A percentile compares a stretch with the other conserved stretches of the same genome.
Conservation (phyloP, 2,329 filamentous ascomycete species). For the Paraconiothyrium sp. region DNA sequence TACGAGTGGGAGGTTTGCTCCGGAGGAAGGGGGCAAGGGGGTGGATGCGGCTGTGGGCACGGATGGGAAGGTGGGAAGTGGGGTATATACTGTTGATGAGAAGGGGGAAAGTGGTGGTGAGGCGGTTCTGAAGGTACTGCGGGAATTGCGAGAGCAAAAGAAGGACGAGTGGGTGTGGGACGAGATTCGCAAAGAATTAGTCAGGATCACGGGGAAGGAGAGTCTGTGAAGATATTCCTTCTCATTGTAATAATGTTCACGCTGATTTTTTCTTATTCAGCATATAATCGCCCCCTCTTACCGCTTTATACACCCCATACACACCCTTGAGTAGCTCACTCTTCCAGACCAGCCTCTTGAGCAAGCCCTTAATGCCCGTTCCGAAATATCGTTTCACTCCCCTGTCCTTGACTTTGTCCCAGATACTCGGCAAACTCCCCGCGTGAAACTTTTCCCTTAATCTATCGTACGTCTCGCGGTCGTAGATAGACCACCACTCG, state of each 20-base stretch:
- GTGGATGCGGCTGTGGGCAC: constrained; percentile 31
- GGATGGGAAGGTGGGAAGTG: constrained; percentile 42
- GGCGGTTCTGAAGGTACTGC: constrained; percentile 39
- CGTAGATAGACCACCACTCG: constrained; percentile 75
- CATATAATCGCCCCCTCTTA: constrained; percentile 45
- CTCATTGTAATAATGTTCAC: background rate
- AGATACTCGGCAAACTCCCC: constrained; percentile 70
- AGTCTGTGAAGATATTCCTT: constrained; percentile 3
- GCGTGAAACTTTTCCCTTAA: constrained; percentile 72
- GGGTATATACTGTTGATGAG: constrained; percentile 44
- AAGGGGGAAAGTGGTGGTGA: constrained; percentile 34
- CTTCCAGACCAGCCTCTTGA: constrained; percentile 37
- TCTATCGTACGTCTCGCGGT: constrained; percentile 67
- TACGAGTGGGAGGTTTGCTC: constrained; percentile 46
- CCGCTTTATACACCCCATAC: constrained; percentile 51
- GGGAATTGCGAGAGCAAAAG: constrained; percentile 35
- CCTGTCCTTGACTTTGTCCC: constrained; percentile 68
- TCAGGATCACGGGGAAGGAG: constrained; percentile 25
- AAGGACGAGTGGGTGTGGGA: constrained; percentile 44
- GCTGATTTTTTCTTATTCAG: constrained; percentile 33
- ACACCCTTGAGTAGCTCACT: constrained; percentile 47
- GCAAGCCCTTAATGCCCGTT: constrained; percentile 30
- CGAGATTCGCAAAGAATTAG: constrained; percentile 20
- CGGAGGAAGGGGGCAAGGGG: constrained; percentile 27
- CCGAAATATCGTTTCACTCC: constrained; percentile 33